These are phyloP conservation scores for Lasiosphaeriaceae sp. DNA, from an alignment of 495 filamentous ascomycete genomes.

Conservation along the genomic window DNA sequence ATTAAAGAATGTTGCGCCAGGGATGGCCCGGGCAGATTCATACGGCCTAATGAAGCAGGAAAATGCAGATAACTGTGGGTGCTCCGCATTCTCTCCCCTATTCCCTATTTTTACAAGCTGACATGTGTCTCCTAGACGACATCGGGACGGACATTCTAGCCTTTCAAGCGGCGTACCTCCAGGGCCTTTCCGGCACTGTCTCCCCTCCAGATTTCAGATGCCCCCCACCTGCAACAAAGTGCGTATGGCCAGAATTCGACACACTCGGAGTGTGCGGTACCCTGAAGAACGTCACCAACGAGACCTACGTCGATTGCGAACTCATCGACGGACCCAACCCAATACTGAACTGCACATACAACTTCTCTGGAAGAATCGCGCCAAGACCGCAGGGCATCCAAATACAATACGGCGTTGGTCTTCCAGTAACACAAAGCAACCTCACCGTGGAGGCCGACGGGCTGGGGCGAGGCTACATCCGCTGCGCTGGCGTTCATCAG, in stretches of 20 bases:
- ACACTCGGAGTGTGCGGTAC: conserved; percentile 13
- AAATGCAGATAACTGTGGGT: too few relatives aligned
- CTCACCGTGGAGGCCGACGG: neutral
- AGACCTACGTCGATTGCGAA: neutral
- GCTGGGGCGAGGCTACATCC: neutral
- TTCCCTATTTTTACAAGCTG: too few relatives aligned
- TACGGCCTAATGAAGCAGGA: too few relatives aligned
- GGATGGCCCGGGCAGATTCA: too few relatives aligned
- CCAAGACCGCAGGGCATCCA: neutral
- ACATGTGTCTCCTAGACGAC: too few relatives aligned
- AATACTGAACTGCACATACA: neutral
- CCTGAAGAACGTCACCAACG: neutral
- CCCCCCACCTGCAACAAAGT: conserved; percentile 7
- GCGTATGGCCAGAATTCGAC: conserved; percentile 9
- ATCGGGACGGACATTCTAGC: neutral
- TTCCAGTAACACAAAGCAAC: neutral
- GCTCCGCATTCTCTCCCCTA: too few relatives aligned
- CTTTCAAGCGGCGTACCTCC: neutral
- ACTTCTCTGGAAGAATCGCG: neutral
- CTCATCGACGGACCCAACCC: neutral
- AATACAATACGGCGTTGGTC: neutral
- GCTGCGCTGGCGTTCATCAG: neutral
- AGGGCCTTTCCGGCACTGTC: conserved; percentile 5
- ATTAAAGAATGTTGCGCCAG: too few relatives aligned
- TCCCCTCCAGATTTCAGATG: conserved; percentile 5